Base-by-base conservation (phyloP, 768 basidiomycete species). In the Leccinum truebloodii region DNA sequence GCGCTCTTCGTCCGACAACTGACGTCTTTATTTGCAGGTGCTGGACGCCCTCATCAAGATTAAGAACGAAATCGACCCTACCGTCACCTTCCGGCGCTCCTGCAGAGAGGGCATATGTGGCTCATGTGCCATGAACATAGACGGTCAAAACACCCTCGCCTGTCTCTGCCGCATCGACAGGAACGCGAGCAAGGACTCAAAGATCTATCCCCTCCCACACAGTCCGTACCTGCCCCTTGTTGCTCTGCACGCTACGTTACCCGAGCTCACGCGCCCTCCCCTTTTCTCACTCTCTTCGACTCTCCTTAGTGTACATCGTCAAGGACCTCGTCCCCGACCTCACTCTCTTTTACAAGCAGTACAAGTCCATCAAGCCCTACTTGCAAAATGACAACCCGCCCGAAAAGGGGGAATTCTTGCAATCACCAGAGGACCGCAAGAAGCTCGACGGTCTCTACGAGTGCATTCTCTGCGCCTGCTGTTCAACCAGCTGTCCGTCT, bases 351-450 rank as follows among this genome's bases (percentile, higher is more conserved):
- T 95, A 95, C 87, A 98, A 98, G 76, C 97, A 99, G 75, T 98
- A 99, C 90, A 98, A 98, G 79, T 95, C 95, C 18, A 96, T 99
- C 76, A 88, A 99, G 75, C 96, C 96, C 5, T 98, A 88, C 81
- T 83, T 98, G 39, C 89, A 96, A 81, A 95, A 94, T 76, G 90
- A 94, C 75, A 93, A 91, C 75, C 89, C 89, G 0, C 95, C 95
- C 2, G 91, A 81, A 64, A 77, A 86, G 62, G 86, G 86, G 61
- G 96, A 99, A 77, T 89, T 86, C 82, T 79, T 96, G 57, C 97
- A 98, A 77, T 90, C 92, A 12, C 85, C 77, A 26, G 95, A 93
- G 68, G 94, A 99, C 72, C 86, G 96, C 71, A 87, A 86, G 82
- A 98, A 98, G 77, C 87, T 99, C 18, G 96, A 92, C 67, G 95